Evolutionary conservation across 2,329 filamentous ascomycete species (phyloP).

Genomic region (Mariannaea sp.): DNA sequence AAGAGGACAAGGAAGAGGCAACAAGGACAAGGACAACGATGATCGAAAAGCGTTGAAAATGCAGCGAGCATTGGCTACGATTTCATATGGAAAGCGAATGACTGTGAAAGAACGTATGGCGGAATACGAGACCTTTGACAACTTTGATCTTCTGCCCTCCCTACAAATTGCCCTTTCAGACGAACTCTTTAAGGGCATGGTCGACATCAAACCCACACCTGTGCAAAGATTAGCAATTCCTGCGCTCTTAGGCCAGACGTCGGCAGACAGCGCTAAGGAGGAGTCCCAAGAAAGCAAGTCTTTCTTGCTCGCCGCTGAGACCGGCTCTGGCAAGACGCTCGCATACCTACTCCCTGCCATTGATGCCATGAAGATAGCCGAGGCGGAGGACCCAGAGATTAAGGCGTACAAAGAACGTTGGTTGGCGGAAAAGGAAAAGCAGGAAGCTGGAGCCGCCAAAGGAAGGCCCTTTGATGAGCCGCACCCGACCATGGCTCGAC

Average conservation of each 20-base stretch:
- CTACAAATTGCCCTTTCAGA: slow-evolving; percentile 72
- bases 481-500: slow-evolving; percentile 76
- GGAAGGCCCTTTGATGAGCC: slow-evolving; percentile 70
- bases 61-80: slow-evolving; percentile 77
- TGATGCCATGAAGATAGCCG: slow-evolving; percentile 81
- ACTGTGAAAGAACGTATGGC: slow-evolving; percentile 61
- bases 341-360: slow-evolving; percentile 87
- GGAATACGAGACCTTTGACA: slow-evolving; percentile 76
- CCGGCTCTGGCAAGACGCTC: slow-evolving; percentile 94
- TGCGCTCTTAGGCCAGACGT: slow-evolving; percentile 66
- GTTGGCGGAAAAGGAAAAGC: slow-evolving; percentile 61
- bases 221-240: slow-evolving; percentile 91
- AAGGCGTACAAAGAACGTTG: slow-evolving; percentile 61
- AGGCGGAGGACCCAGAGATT: slow-evolving; percentile 63
- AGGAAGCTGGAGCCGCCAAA: slow-evolving; percentile 58
- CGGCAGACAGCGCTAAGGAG: slow-evolving; percentile 32
- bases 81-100: slow-evolving; percentile 73
- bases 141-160: slow-evolving; percentile 74
- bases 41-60: slow-evolving; percentile 85
- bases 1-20: slow-evolving; percentile 36
- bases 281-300: slow-evolving; percentile 49
- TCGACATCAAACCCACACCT: slow-evolving; percentile 80
- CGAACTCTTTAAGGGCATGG: slow-evolving; percentile 76
- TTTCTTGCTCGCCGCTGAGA: slow-evolving; percentile 91
- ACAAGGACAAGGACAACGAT: slow-evolving; percentile 37